Conservation (phyloP, 1,284 basidiomycete genomes). For the Pseudozyma pruni region DNA sequence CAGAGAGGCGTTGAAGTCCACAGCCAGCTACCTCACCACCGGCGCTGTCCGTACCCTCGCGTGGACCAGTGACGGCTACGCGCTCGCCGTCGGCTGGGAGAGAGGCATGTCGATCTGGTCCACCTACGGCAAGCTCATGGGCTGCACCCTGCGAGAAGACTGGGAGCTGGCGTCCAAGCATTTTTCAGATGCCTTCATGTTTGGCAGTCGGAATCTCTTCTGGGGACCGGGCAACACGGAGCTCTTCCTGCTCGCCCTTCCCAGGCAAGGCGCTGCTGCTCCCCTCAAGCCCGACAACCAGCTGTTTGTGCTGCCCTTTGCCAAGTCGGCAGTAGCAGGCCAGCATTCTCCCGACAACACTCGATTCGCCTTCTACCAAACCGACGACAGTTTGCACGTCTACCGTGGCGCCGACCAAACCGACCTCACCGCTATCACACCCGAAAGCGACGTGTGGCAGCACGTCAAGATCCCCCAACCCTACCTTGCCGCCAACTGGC, state of each 20-base stretch:
- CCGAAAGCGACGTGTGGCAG: slow-evolving; percentile 86
- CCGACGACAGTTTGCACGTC: slow-evolving; percentile 93
- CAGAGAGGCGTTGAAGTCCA: slow-evolving; percentile 63
- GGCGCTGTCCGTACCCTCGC: slow-evolving; percentile 79
- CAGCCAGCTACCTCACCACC: slow-evolving; percentile 69
- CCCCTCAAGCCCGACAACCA: slow-evolving; percentile 36
- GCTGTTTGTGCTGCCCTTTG: slow-evolving; percentile 75
- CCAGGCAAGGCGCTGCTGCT: slow-evolving; percentile 11
- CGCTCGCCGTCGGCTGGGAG: slow-evolving; percentile 93
- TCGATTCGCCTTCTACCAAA: slow-evolving; percentile 91
- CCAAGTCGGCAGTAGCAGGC: slow-evolving; percentile 90
- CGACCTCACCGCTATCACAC: slow-evolving; percentile 97
- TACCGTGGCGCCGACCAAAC: slow-evolving; percentile 97
- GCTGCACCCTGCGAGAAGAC: slow-evolving; percentile 76
- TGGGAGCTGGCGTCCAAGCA: slow-evolving; percentile 71
- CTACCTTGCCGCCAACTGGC: slow-evolving; percentile 93
- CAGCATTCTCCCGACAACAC: slow-evolving; percentile 94
- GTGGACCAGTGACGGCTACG: slow-evolving; percentile 88
- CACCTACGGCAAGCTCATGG: slow-evolving; percentile 86
- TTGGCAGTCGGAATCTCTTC: slow-evolving; percentile 73
- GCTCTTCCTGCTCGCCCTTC: slow-evolving; percentile 45
- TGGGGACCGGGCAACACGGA: slow-evolving; percentile 61
- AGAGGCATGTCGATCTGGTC: slow-evolving; percentile 91
- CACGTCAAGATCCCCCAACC: slow-evolving; percentile 79
- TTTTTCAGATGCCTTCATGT: slow-evolving; percentile 83